phyloP scores from a whole-genome alignment of 176 grass and related monocot genomes.

The Oryza brachyantha region DNA sequence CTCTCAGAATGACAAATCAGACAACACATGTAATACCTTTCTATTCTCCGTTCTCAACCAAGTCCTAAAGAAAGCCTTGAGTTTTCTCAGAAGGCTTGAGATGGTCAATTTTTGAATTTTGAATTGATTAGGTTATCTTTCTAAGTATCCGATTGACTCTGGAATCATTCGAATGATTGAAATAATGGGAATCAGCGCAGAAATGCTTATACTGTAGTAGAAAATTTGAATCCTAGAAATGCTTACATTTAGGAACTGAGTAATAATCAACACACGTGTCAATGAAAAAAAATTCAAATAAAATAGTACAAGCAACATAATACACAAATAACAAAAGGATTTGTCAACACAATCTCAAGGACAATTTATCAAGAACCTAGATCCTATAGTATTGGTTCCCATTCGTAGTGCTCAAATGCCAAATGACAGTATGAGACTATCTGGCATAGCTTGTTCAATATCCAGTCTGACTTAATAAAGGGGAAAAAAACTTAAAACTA shows the following conservation, averaged over 20 bases:
- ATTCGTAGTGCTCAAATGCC: background rate
- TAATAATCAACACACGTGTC: no score
- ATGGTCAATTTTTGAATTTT: no score
- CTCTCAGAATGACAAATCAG: background rate
- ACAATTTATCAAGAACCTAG: background rate
- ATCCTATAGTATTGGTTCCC: background rate
- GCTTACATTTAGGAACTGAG: no score
- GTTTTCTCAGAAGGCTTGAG: no score
- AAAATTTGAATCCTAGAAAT: no score
- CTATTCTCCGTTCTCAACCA: background rate
- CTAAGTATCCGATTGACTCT: no score
- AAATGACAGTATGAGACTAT: background rate
- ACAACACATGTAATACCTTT: background rate
- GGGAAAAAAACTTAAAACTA: background rate
- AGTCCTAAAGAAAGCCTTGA: background rate
- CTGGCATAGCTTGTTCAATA: background rate
- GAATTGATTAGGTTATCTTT: no score
- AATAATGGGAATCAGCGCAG: no score
- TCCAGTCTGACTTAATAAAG: background rate
- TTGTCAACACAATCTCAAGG: background rate
- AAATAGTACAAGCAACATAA: conserved; percentile 2
- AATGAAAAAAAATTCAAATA: background rate
- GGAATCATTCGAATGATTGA: no score
- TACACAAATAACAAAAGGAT: background rate
- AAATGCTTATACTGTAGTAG: no score